phyloP scores from a whole-genome alignment of 2,329 filamentous ascomycete species.

The Tolypocladium capitatum region DNA sequence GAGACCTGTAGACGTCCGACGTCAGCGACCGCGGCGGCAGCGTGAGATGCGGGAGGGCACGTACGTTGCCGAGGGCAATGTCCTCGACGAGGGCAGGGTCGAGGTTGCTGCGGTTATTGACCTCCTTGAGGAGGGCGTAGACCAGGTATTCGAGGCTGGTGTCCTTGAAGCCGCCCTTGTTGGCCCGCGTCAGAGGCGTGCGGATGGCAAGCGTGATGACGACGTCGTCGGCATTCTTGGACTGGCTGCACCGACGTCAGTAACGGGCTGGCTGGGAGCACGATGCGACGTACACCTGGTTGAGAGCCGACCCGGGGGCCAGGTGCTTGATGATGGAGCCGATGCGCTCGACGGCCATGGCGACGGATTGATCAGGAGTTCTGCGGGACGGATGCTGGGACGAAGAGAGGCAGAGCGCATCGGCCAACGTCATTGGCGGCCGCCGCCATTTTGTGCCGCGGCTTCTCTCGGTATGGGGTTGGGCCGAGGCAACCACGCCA shows the following conservation, averaged over 20 bases:
- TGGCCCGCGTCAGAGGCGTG: constrained; percentile 76
- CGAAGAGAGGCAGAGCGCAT: neutral
- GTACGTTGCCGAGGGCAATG: constrained; percentile 82
- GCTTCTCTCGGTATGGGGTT: no score
- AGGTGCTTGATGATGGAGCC: constrained; percentile 81
- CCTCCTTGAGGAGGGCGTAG: constrained; percentile 68
- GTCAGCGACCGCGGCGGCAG: constrained; percentile 2
- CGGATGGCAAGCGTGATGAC: constrained; percentile 89
- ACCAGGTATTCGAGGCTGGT: constrained; percentile 77
- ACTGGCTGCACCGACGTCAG: constrained; percentile 43
- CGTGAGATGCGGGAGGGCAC: neutral
- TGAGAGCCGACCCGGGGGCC: constrained; percentile 57
- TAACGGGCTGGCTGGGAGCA: neutral
- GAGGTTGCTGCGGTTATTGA: constrained; percentile 57
- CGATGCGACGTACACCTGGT: constrained; percentile 59
- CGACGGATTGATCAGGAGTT: constrained; percentile 7
- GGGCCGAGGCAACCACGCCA: constrained; percentile 16
- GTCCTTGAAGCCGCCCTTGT: constrained; percentile 93
- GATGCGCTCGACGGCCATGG: constrained; percentile 75
- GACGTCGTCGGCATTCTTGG: constrained; percentile 89
- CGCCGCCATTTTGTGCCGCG: constrained; percentile 9
- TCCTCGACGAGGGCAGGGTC: constrained; percentile 77
- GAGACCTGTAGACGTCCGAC: constrained; percentile 43
- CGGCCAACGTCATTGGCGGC: no score
- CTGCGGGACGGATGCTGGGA: neutral